A percentile compares a stretch with the other conserved stretches of the same genome.
These are phyloP conservation scores for Raddia guianensis DNA, from an alignment of 176 grass and related monocot species.

Conservation along the genomic window DNA sequence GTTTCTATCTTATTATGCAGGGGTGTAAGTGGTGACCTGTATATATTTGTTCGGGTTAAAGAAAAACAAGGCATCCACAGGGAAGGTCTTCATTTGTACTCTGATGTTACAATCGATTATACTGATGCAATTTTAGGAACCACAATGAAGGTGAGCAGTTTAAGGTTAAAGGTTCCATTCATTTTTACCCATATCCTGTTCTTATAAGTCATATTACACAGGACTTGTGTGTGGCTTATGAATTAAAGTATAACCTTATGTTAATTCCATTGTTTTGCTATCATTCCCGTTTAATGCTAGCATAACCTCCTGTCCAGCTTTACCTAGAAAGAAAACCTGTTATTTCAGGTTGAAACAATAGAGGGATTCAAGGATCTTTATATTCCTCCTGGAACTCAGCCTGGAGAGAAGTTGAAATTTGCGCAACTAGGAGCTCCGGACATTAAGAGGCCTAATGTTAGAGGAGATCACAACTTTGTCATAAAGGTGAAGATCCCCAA, in stretches of 20 bases:
- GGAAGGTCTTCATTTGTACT: conserved; percentile 78
- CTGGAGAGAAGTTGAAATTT: conserved; percentile 76
- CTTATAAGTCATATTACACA: neutral
- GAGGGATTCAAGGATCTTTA: conserved; percentile 72
- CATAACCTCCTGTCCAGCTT: conserved; percentile 15
- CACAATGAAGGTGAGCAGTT: conserved; percentile 63
- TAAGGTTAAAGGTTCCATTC: neutral
- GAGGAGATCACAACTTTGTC: conserved; percentile 81
- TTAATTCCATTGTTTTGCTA: neutral
- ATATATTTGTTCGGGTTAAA: conserved; percentile 67
- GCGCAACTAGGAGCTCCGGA: conserved; percentile 66
- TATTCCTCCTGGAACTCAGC: conserved; percentile 84
- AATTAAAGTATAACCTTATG: conserved; percentile 11
- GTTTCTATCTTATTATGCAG: conserved; percentile 55
- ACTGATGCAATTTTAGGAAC: conserved; percentile 92
- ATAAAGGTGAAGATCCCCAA: conserved; percentile 79
- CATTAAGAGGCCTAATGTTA: conserved; percentile 61
- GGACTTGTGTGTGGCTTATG: neutral
- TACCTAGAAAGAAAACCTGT: conserved; percentile 22
- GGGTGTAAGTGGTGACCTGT: conserved; percentile 66
- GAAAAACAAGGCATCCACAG: conserved; percentile 76
- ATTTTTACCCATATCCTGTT: neutral
- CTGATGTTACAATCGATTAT: conserved; percentile 69
- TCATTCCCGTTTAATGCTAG: conserved; percentile 9
- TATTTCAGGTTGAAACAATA: conserved; percentile 85